Base-by-base conservation (phyloP, 2,329 filamentous ascomycete species). In the Chaetomiaceae sp. region DNA sequence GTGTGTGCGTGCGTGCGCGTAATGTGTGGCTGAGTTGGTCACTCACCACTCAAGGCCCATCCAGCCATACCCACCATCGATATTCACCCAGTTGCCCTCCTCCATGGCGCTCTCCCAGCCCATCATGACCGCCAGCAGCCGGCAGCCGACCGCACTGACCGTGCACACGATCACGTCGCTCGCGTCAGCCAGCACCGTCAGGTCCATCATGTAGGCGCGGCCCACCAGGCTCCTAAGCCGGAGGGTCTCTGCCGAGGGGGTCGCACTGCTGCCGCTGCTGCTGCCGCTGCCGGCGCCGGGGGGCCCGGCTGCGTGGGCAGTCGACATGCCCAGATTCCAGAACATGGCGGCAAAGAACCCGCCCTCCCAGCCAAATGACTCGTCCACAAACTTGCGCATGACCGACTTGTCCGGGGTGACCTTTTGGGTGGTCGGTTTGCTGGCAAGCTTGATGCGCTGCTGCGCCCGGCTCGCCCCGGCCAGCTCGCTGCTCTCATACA, bases 321-420 rank as follows among this genome's bases (percentile, higher is more conserved):
- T 30, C 23, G 49, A 31, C 13, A 39, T 39, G 21, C 50, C 89
- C 1, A 95, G 73, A 44, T 83, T 85, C 81, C 86, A 91, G 68
- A 95, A 95, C 69, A 93, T 84, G 60, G 82, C 79, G 13, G 79
- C 78, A 68, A 86, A 95, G 73, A 95, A 95, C 1, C 89, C 89
- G 16, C 89, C 89, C 65, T 95, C 89, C 89, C 89, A 95, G 25
- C 89, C 89, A 35, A 88, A 83, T 1, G 83, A 79, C 63, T 90
- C 85, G 53, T 90, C 87, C 31, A 87, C 77, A 64, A 87, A 88
- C 59, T 79, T 81, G 57, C 77, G 76, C 63, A 86, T 80, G 6
- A 77, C 71, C 10, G 70, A 69, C 20, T 69, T 68, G 54, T 80
- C 69, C 43, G 40, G 46, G 16, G 39, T 40, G 23, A n/a, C 44